phyloP scores from a whole-genome alignment of 2,329 filamentous ascomycete species.

The Alternaria sp. region DNA sequence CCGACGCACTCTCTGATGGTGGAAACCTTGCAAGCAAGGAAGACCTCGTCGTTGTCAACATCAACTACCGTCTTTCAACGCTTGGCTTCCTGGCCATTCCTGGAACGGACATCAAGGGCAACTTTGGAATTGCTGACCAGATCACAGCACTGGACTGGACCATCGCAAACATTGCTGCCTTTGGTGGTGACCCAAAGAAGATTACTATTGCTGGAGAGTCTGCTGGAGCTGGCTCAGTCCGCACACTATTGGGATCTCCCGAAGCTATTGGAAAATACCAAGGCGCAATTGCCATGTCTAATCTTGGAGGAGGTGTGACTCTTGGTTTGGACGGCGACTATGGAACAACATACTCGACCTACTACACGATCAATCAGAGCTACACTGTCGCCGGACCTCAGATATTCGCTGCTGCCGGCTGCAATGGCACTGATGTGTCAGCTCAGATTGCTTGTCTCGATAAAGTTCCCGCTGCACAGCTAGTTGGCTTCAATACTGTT shows the following conservation, averaged over 20 bases:
- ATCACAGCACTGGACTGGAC: slow-evolving; percentile 60
- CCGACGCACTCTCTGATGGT: slow-evolving; percentile 55
- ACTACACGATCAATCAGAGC: slow-evolving; percentile 64
- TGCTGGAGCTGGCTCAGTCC: slow-evolving; percentile 64
- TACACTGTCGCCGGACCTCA: slow-evolving; percentile 59
- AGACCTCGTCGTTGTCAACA: slow-evolving; percentile 66
- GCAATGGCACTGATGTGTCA: slow-evolving; percentile 55
- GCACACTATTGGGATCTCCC: slow-evolving; percentile 62
- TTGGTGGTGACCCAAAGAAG: slow-evolving; percentile 58
- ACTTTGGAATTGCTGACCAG: slow-evolving; percentile 63
- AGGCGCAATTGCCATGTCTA: slow-evolving; percentile 60
- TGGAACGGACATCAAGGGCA: slow-evolving; percentile 63
- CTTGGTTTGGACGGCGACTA: slow-evolving; percentile 65
- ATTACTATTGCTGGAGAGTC: slow-evolving; percentile 59
- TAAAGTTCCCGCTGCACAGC: slow-evolving; percentile 53
- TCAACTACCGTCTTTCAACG: slow-evolving; percentile 68
- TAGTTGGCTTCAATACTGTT: slow-evolving; percentile 53
- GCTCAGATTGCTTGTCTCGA: slow-evolving; percentile 64
- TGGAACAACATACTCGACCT: slow-evolving; percentile 65
- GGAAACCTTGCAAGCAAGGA: slow-evolving; percentile 66
- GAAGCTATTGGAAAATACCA: slow-evolving; percentile 58
- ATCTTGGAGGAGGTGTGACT: slow-evolving; percentile 64
- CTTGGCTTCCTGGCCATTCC: slow-evolving; percentile 67
- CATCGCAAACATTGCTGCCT: slow-evolving; percentile 55
- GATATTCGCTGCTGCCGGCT: slow-evolving; percentile 62